phyloP scores from a whole-genome alignment of 176 grass and related monocot genomes.

The Rhynchospora breviuscula region DNA sequence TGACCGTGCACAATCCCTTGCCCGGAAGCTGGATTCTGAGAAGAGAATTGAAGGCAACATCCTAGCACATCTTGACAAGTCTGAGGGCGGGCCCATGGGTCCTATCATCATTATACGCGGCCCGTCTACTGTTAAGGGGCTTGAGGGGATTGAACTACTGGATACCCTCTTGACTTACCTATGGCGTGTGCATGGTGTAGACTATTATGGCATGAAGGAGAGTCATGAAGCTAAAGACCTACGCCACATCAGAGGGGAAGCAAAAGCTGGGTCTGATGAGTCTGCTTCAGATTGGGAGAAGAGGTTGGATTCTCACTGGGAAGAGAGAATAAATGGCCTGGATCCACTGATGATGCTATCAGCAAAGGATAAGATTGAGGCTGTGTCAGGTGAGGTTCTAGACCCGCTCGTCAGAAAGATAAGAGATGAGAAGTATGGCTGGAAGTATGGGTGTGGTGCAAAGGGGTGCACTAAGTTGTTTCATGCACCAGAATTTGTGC shows the following conservation, averaged over 20 bases:
- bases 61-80: conserved; percentile 66
- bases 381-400: conserved; percentile 71
- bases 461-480: conserved; percentile 98
- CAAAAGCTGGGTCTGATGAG: conserved; percentile 49
- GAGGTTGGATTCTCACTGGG: conserved; percentile 80
- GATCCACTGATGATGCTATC: conserved; percentile 74
- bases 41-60: conserved; percentile 80
- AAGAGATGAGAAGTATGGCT: conserved; percentile 97
- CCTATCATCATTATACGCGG: conserved; percentile 96
- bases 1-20: conserved; percentile 56
- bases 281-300: conserved; percentile 81
- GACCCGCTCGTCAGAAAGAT: conserved; percentile 93
- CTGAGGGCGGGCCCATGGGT: conserved; percentile 93
- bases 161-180: conserved; percentile 90
- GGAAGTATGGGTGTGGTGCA: conserved; percentile 99
- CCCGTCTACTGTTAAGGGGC: conserved; percentile 84
- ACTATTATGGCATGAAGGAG: conserved; percentile 93
- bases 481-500: conserved; percentile 96
- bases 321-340: conserved; percentile 68
- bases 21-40: conserved; percentile 78
- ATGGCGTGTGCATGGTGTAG: conserved; percentile 92
- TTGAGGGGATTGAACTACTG: conserved; percentile 90
- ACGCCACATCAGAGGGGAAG: conserved; percentile 79
- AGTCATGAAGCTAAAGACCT: conserved; percentile 59
- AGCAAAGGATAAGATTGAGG: conserved; percentile 93